A percentile compares a stretch with the other conserved stretches of the same genome.
These are phyloP conservation scores for Ampelocalamus luodianensis DNA, from an alignment of 176 grass and related monocot genomes.

Conservation along the genomic window DNA sequence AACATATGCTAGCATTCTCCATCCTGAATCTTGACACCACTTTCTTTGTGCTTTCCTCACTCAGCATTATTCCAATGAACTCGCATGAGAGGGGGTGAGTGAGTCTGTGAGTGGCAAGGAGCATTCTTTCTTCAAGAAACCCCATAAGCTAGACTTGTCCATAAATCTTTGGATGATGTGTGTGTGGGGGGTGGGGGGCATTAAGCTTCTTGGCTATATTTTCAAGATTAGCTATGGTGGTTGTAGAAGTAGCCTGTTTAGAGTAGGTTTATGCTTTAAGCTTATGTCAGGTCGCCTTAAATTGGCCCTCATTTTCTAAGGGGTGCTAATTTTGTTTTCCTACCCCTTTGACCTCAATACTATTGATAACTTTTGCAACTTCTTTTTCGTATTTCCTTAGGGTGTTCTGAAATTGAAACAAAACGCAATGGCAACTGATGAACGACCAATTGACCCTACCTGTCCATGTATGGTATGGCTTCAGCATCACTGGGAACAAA, in stretches of 20 bases:
- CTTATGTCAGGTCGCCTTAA: neutral
- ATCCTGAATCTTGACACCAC: neutral
- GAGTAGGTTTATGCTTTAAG: neutral
- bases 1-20: slow-evolving; percentile 18
- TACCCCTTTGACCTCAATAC: neutral
- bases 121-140: slow-evolving; percentile 9
- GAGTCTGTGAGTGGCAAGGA: neutral
- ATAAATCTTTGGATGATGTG: slow-evolving; percentile 13
- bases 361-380: neutral
- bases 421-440: slow-evolving; percentile 88
- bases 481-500: slow-evolving; percentile 12
- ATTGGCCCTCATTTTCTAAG: neutral
- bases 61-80: neutral
- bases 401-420: slow-evolving; percentile 96
- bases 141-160: neutral
- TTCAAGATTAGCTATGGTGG: neutral
- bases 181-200: neutral
- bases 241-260: neutral
- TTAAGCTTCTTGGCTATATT: neutral
- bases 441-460: slow-evolving; percentile 84
- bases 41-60: neutral
- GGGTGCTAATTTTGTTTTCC: neutral
- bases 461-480: slow-evolving; percentile 89
- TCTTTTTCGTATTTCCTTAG: slow-evolving; percentile 42
- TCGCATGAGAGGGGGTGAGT: neutral